Conservation (phyloP, 805 yeast species). For the Brettanomyces nanus region DNA sequence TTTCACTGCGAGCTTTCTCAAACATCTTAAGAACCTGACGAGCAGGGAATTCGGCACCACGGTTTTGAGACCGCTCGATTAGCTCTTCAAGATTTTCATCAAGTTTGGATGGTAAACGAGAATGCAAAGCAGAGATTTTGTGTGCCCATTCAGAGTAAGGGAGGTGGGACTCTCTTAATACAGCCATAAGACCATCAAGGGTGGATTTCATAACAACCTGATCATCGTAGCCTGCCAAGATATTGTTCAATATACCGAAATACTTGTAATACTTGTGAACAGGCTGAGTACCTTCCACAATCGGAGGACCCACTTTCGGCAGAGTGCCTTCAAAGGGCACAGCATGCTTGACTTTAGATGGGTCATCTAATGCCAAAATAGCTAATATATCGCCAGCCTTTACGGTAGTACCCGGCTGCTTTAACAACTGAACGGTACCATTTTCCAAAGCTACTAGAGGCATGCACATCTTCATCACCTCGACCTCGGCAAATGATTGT, state of each 20-base stretch:
- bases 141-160: slow-evolving; percentile 92
- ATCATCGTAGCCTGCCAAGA: slow-evolving; percentile 87
- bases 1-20: slow-evolving; percentile 47
- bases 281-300: slow-evolving; percentile 75
- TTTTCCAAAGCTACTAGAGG: slow-evolving; percentile 90
- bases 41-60: slow-evolving; percentile 89
- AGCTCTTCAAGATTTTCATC: slow-evolving; percentile 58
- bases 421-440: slow-evolving; percentile 85
- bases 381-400: slow-evolving; percentile 97
- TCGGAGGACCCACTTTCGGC: slow-evolving; percentile 82
- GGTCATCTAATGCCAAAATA: slow-evolving; percentile 89
- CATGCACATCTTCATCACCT: slow-evolving; percentile 99
- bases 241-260: slow-evolving; percentile 60
- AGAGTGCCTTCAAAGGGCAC: slow-evolving; percentile 89
- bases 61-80: slow-evolving; percentile 54
- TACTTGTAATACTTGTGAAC: slow-evolving; percentile 60
- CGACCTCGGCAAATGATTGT: slow-evolving; percentile 96
- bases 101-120: slow-evolving; percentile 74
- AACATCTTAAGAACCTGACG: slow-evolving; percentile 69
- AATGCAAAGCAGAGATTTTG: slow-evolving; percentile 83
- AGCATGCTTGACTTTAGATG: slow-evolving; percentile 95
- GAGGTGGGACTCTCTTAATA: slow-evolving; percentile 68
- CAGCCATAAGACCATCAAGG: slow-evolving; percentile 60
- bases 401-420: slow-evolving; percentile 97
- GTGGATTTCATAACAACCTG: slow-evolving; percentile 89